Percentiles rank a stretch among this genome's conserved stretches.
phyloP scores from a whole-genome alignment of 192 early-diverging fungal genomes.

The Backusella macrospora region DNA sequence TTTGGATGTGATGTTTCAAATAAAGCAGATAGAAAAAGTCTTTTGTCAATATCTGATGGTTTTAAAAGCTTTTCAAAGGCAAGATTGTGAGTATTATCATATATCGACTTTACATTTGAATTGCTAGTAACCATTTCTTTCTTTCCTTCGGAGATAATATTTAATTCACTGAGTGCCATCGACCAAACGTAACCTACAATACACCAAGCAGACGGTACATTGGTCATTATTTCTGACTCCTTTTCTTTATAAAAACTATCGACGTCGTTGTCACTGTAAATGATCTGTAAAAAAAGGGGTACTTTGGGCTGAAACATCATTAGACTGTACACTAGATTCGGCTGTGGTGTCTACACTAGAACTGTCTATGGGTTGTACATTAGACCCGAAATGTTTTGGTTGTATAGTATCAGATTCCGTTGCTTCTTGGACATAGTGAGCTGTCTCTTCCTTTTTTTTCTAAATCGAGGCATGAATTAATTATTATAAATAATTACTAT shows the following conservation, averaged over 20 bases:
- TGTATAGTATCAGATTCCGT: slow-evolving; percentile 15
- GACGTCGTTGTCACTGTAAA: slow-evolving; percentile 14
- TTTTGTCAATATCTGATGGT: slow-evolving; percentile 22
- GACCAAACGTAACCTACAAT: slow-evolving; percentile 15
- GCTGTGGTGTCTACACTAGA: slow-evolving; percentile 17
- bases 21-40: slow-evolving; percentile 22
- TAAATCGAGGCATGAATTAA: slow-evolving; percentile 19
- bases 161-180: slow-evolving; percentile 19
- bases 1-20: slow-evolving; percentile 15
- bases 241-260: slow-evolving; percentile 21
- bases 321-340: slow-evolving; percentile 12
- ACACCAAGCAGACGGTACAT: slow-evolving; percentile 8
- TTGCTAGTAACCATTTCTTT: slow-evolving; percentile 25
- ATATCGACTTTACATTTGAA: slow-evolving; percentile 13
- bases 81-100: slow-evolving; percentile 22
- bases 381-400: slow-evolving; percentile 19
- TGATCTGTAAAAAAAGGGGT: slow-evolving; percentile 6
- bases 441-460: slow-evolving; percentile 18
- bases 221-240: not conserved
- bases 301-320: slow-evolving; percentile 21
- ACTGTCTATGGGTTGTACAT: slow-evolving; percentile 17
- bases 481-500: slow-evolving; percentile 19
- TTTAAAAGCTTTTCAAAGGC: slow-evolving; percentile 19
- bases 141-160: slow-evolving; percentile 22
- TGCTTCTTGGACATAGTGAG: slow-evolving; percentile 20